Evolutionary conservation across 352 stramenopile species (phyloP).

Genomic region (Phytopythium kandeliae): DNA sequence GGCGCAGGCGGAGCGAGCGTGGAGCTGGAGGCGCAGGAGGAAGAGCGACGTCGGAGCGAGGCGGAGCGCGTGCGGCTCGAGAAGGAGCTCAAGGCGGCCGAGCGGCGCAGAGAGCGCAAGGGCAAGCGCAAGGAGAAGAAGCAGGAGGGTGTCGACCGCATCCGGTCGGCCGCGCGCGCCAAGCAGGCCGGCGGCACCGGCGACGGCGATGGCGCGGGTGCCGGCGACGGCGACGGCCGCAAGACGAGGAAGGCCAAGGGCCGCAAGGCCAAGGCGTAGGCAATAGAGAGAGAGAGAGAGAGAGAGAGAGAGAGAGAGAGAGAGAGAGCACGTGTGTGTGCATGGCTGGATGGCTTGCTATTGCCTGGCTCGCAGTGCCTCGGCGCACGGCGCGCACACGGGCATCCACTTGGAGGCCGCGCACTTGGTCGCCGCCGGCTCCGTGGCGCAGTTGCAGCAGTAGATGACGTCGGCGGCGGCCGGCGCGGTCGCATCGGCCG

Average conservation of each 20-base stretch:
- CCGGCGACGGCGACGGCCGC: conserved; percentile 21
- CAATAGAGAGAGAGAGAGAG: too few relatives aligned
- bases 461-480: conserved; percentile 56
- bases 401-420: conserved; percentile 84
- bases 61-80: conserved; percentile 49
- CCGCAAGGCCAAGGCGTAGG: conserved; percentile 22
- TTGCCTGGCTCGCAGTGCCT: conserved; percentile 34
- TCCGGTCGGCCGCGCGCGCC: conserved; percentile 33
- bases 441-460: conserved; percentile 53
- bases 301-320: too few relatives aligned
- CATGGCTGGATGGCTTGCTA: conserved; percentile 3
- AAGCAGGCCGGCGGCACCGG: conserved; percentile 31
- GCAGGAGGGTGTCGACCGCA: conserved; percentile 73
- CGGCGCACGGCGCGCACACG: conserved; percentile 56
- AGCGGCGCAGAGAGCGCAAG: conserved; percentile 78
- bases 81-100: conserved; percentile 73
- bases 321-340: not conserved
- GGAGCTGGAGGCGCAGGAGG: conserved; percentile 14
- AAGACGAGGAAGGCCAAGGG: conserved; percentile 26
- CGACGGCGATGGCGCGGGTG: conserved; percentile 16
- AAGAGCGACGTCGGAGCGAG: conserved; percentile 20
- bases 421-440: conserved; percentile 67
- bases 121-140: conserved; percentile 78
- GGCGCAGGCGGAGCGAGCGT: too few relatives aligned
- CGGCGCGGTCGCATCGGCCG: too few relatives aligned